Conservation (phyloP, 345 rosid species). For the Gossypium longicalyx region DNA sequence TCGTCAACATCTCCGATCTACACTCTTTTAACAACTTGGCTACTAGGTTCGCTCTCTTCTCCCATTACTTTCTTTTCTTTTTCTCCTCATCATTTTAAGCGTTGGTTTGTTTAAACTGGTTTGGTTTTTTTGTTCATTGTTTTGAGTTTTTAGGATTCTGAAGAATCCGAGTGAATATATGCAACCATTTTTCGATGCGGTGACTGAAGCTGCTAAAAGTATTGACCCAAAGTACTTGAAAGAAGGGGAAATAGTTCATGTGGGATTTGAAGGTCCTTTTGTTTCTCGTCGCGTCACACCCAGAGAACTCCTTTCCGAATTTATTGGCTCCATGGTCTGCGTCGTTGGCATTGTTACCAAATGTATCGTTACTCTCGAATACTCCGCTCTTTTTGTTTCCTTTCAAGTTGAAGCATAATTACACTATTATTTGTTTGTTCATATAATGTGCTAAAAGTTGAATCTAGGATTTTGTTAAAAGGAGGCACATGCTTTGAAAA, state of each 20-base stretch:
- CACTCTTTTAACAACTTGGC: conserved; percentile 61
- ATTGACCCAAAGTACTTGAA: conserved; percentile 68
- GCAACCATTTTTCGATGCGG: conserved; percentile 91
- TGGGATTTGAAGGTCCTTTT: conserved; percentile 93
- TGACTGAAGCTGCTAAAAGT: conserved; percentile 66
- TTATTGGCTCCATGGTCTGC: conserved; percentile 93
- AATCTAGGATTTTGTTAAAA: not conserved
- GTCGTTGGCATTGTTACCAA: conserved; percentile 94
- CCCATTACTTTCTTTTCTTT: not conserved
- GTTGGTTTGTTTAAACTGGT: not conserved
- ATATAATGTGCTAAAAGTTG: not conserved
- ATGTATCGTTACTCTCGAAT: conserved; percentile 37
- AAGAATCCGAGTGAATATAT: conserved; percentile 76
- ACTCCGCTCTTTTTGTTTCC: too few relatives aligned
- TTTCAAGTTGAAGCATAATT: not conserved
- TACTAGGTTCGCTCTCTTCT: conserved; percentile 34
- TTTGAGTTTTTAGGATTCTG: conserved; percentile 49
- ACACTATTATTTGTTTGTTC: too few relatives aligned
- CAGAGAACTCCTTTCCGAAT: conserved; percentile 86
- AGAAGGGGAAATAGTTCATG: conserved; percentile 77
- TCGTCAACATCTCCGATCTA: conserved; percentile 85
- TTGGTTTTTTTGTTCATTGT: not conserved
- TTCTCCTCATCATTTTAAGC: not conserved
- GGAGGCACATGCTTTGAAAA: not conserved
- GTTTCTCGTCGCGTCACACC: conserved; percentile 93